These are phyloP conservation scores for Fusarium sp. DNA, from an alignment of 2,329 filamentous ascomycete genomes.

Conservation along the genomic window DNA sequence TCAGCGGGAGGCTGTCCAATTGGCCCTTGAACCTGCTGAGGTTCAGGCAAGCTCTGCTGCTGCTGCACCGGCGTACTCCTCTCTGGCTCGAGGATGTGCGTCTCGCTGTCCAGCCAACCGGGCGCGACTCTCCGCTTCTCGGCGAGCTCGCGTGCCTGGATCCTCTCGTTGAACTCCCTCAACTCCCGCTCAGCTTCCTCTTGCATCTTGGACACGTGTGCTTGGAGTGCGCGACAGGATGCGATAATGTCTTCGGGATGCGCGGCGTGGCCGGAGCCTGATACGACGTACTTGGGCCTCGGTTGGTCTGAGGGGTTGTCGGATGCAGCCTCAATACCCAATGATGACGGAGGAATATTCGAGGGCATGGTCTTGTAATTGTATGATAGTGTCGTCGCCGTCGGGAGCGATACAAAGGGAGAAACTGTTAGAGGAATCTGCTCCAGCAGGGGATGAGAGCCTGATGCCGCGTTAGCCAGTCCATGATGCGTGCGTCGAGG, in stretches of 20 bases:
- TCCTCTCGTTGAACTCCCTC: conserved; percentile 75
- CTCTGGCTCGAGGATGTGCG: conserved; percentile 76
- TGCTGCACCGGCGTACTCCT: conserved; percentile 52
- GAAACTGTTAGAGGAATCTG: conserved; percentile 95
- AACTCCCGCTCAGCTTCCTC: conserved; percentile 76
- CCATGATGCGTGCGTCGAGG: neutral
- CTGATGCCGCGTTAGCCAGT: conserved; percentile 55
- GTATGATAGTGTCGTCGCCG: conserved; percentile 91
- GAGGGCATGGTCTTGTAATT: conserved; percentile 93
- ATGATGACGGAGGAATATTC: conserved; percentile 72
- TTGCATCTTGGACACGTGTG: conserved; percentile 78
- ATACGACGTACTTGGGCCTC: conserved; percentile 81
- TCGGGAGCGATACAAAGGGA: conserved; percentile 91
- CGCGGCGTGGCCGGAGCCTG: conserved; percentile 81
- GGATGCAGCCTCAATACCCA: conserved; percentile 53
- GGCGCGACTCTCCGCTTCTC: conserved; percentile 85
- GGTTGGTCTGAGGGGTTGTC: conserved; percentile 50
- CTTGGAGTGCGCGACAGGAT: conserved; percentile 82
- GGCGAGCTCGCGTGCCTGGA: conserved; percentile 74
- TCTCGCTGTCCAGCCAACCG: conserved; percentile 83
- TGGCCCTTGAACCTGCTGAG: conserved; percentile 22
- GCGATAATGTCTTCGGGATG: conserved; percentile 88
- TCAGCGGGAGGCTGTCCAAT: conserved; percentile 49
- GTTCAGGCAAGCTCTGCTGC: conserved; percentile 28
- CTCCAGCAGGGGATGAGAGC: conserved; percentile 86